Evolutionary conservation across 192 early-diverging fungal species (phyloP).

Genomic region (Umbelopsis ramanniana): DNA sequence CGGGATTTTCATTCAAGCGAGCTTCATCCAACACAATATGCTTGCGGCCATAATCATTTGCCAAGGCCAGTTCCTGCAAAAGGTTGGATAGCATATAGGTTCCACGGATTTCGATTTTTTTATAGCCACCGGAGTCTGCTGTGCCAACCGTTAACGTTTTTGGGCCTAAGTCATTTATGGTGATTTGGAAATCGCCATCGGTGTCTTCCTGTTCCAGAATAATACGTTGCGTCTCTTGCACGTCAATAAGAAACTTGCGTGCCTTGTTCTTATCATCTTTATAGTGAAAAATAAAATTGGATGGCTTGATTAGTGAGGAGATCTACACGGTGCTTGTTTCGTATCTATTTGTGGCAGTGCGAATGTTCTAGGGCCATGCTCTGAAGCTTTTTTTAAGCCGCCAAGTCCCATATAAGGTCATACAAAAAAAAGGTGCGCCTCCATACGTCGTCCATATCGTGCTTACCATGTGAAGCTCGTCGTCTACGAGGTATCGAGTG

Average conservation of each 20-base stretch:
- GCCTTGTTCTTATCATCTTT: constrained; percentile 52
- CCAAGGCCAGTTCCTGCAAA: constrained; percentile 93
- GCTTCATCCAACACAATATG: constrained; percentile 90
- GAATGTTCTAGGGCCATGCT: neutral
- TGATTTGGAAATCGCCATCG: constrained; percentile 94
- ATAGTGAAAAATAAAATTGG: constrained; percentile 4
- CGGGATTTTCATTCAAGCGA: constrained; percentile 92
- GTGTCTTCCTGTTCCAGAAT: constrained; percentile 95
- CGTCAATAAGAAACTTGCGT: constrained; percentile 84
- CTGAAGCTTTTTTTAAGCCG: constrained; percentile 8
- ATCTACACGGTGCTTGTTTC: neutral
- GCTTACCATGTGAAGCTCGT: constrained; percentile 34
- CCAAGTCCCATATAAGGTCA: constrained; percentile 3
- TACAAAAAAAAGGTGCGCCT: constrained; percentile 6
- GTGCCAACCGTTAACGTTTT: constrained; percentile 90
- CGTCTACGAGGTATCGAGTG: constrained; percentile 20
- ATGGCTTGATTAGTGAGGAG: neutral
- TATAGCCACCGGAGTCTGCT: constrained; percentile 84
- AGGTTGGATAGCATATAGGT: constrained; percentile 96
- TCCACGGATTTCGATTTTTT: constrained; percentile 87
- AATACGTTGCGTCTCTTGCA: constrained; percentile 74
- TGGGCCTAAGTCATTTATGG: constrained; percentile 90
- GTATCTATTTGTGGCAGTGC: neutral
- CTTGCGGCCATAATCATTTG: constrained; percentile 83
- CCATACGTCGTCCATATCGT: neutral